These are phyloP conservation scores for Tulasnella sp. DNA, from an alignment of 768 basidiomycete species.

Conservation along the genomic window DNA sequence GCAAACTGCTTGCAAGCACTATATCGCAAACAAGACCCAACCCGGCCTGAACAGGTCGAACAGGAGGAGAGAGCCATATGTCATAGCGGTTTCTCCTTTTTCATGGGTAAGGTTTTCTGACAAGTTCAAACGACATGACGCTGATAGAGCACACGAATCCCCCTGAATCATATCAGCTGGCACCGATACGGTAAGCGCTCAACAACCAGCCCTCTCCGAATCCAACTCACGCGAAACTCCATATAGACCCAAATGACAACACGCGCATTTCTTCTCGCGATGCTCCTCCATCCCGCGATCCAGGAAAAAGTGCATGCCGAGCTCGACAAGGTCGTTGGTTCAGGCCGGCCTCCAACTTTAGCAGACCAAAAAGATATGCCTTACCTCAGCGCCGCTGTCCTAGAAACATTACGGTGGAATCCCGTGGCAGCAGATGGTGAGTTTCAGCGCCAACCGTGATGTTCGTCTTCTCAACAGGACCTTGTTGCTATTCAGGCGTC, in stretches of 20 bases:
- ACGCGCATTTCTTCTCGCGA: conserved; percentile 29
- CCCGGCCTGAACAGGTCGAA: neutral
- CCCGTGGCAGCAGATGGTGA: conserved; percentile 19
- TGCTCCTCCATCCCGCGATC: conserved; percentile 40
- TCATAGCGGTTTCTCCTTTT: neutral
- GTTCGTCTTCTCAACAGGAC: neutral
- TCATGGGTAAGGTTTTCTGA: neutral
- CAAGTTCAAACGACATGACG: neutral
- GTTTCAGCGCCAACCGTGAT: neutral
- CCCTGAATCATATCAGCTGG: neutral
- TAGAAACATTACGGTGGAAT: conserved; percentile 30
- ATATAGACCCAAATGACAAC: neutral
- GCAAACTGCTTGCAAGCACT: neutral
- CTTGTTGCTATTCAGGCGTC: neutral
- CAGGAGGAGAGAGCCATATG: neutral
- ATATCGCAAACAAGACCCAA: neutral
- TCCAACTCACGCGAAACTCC: too few relatives aligned
- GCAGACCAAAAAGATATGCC: conserved; percentile 30
- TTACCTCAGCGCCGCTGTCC: conserved; percentile 29
- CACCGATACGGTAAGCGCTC: neutral
- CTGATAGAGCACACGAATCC: neutral
- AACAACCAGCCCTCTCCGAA: too few relatives aligned
- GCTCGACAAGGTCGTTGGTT: conserved; percentile 35
- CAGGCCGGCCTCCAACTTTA: conserved; percentile 33
- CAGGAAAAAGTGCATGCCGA: conserved; percentile 41